These are phyloP conservation scores for Eucalyptus regnans DNA, from an alignment of 345 rosid species.

Conservation along the genomic window DNA sequence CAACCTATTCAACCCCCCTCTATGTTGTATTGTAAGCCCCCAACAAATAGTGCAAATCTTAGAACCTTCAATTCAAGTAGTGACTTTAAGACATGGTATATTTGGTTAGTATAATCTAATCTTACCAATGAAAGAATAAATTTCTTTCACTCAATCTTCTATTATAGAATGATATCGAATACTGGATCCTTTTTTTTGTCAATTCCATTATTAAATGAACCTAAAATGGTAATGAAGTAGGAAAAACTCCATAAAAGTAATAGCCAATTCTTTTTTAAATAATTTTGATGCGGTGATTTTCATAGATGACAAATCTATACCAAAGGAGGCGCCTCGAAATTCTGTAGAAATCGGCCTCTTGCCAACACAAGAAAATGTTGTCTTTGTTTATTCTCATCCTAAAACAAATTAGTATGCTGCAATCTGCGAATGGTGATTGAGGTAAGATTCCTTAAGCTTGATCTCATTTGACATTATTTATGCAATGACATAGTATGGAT, in stretches of 20 bases:
- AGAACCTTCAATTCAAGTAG: not conserved
- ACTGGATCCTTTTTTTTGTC: not conserved
- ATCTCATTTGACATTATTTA: not conserved
- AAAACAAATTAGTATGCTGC: not conserved
- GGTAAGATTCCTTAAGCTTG: not conserved
- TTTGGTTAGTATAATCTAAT: not conserved
- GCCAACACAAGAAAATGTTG: not conserved
- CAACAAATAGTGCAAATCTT: not conserved
- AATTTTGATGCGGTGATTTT: not conserved
- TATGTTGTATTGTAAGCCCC: no score
- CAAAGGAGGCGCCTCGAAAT: not conserved
- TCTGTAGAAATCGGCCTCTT: not conserved
- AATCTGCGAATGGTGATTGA: not conserved
- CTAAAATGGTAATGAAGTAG: not conserved
- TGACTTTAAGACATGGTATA: not conserved
- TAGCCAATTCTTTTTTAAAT: not conserved
- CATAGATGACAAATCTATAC: not conserved
- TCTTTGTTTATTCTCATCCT: not conserved
- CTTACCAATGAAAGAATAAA: not conserved
- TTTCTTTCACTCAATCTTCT: not conserved
- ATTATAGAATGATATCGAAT: not conserved
- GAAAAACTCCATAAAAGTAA: not conserved
- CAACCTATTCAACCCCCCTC: no score
- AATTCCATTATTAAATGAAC: not conserved
- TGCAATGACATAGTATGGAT: not conserved